A percentile compares a stretch with the other conserved stretches of the same genome.
Conservation (phyloP, 352 stramenopile genomes). For the Stramenopiles sp. region DNA sequence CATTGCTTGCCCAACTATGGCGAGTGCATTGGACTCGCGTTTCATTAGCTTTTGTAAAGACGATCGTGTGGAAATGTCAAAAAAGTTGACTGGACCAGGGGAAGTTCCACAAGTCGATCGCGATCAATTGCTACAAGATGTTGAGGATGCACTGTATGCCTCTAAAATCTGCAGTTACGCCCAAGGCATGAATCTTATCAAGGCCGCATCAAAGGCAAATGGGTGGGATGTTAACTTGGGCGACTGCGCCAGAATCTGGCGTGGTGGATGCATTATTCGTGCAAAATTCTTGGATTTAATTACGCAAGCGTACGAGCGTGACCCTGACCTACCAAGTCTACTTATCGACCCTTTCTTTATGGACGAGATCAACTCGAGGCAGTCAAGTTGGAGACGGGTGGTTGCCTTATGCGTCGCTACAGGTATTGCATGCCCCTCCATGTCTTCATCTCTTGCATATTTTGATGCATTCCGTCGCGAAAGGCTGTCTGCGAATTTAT, state of each 20-base stretch:
- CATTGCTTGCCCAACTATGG: constrained; percentile 89
- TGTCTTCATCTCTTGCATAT: constrained; percentile 83
- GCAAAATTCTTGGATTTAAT: constrained; percentile 90
- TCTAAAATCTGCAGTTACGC: constrained; percentile 98
- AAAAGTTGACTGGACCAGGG: constrained; percentile 71
- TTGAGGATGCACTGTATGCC: constrained; percentile 84
- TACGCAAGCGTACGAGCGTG: constrained; percentile 69
- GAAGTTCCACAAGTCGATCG: constrained; percentile 73
- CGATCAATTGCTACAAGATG: constrained; percentile 84
- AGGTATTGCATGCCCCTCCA: constrained; percentile 68
- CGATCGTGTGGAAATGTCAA: constrained; percentile 72
- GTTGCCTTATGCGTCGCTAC: constrained; percentile 82
- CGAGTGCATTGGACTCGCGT: constrained; percentile 78
- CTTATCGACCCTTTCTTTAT: constrained; percentile 92
- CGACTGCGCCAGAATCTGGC: constrained; percentile 94
- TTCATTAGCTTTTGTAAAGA: constrained; percentile 89
- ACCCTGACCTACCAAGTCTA: constrained; percentile 78
- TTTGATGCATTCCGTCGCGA: constrained; percentile 91
- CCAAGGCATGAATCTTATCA: constrained; percentile 83
- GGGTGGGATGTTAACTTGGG: constrained; percentile 87
- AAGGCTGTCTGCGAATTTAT: constrained; percentile 82
- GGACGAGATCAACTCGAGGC: constrained; percentile 72
- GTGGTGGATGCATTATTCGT: constrained; percentile 97
- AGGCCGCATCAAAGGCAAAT: constrained; percentile 71
- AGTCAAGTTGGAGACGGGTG: constrained; percentile 85